Evolutionary conservation across 768 basidiomycete genomes (phyloP), one percentile per base, ranked within the genome.

Genomic region (Kondoa subrosea): DNA sequence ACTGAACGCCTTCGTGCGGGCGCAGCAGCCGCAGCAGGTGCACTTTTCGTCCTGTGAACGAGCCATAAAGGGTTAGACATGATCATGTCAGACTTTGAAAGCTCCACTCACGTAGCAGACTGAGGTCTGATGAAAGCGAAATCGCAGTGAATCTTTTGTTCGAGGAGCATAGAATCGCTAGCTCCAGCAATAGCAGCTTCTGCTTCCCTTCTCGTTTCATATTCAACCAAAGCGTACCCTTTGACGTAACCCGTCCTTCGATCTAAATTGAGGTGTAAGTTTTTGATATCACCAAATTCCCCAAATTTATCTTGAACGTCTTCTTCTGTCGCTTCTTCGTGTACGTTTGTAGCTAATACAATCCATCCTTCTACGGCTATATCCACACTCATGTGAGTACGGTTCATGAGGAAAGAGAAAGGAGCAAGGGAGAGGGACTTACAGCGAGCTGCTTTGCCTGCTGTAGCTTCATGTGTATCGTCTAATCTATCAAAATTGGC

Each of bases 341-440:
- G 93, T 4, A 99, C 89, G 71, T 88, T 88, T 34, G 91, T 95
- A 64, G 93, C 90, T 66, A 97, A 82, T 58, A 99, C 89, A 67
- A 99, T 96, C 92, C 93, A 99, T 61, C 93, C 93, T 77, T 99
- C 93, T 14, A 99, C 91, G 64, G 93, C 93, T 99, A 27, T 65
- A 27, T 26, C 21, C 67, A 14, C 17, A 4, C 27, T 68, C 4
- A 25, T 31, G 29, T 64, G 31, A 40, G 66, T 50, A 33, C 26
- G n/a, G 2, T 50, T 29, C 25, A 34, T 34, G 17, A 27, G 56
- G 16, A 40, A 12, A 27, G 16, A 32, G 15, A 66, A 16, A 32
- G 58, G 29, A 14, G 64, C 4, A 29, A 25, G 56, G 4, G 15
- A 56, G 30, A 33, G 25, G 4, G 30, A 57, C 66, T 16, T 14